Conservation (phyloP, 306 rosid genomes). For the Fagus crenata region DNA sequence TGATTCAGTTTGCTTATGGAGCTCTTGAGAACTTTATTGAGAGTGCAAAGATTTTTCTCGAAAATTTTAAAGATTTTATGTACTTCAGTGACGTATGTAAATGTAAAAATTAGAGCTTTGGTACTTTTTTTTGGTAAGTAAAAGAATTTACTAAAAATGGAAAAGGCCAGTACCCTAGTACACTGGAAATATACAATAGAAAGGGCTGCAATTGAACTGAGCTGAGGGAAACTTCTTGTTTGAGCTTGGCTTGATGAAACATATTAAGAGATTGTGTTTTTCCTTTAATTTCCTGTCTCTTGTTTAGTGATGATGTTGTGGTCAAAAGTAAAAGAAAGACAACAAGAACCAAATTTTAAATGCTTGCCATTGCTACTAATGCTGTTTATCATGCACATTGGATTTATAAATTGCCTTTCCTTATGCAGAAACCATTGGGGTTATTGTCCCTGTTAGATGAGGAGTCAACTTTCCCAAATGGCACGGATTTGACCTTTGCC, state of each 20-base stretch:
- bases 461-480: slow-evolving; percentile 98
- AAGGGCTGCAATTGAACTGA: not conserved
- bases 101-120: not conserved
- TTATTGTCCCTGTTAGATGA: slow-evolving; percentile 87
- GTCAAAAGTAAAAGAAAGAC: slow-evolving; percentile 4
- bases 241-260: not conserved
- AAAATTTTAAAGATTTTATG: not conserved
- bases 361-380: slow-evolving; percentile 8
- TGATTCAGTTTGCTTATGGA: not conserved
- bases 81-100: not conserved
- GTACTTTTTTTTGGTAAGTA: not conserved
- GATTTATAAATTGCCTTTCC: slow-evolving; percentile 24
- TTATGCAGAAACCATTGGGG: slow-evolving; percentile 93
- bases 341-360: not conserved
- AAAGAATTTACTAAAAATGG: not conserved
- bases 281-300: not conserved
- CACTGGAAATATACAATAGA: not conserved
- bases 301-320: slow-evolving; percentile 9
- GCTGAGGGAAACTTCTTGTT: not conserved
- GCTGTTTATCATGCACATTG: not conserved
- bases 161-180: not conserved
- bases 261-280: not conserved
- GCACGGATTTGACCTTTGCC: slow-evolving; percentile 88
- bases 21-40: not conserved
- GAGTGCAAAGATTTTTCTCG: not conserved